phyloP scores from a whole-genome alignment of 1,139 yeast species.

The Suhomyces terraborum region DNA sequence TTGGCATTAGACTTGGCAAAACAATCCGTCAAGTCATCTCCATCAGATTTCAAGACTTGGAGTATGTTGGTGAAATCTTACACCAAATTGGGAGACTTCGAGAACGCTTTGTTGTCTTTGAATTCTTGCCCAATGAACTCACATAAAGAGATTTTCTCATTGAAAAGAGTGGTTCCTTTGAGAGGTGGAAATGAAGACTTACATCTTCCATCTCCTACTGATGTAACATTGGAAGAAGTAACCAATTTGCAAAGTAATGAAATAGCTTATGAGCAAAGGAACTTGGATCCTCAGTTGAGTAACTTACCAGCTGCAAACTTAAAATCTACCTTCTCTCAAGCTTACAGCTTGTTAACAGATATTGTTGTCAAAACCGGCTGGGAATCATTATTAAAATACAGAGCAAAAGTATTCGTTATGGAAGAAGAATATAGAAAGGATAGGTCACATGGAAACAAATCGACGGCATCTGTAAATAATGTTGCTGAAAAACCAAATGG shows the following conservation, averaged over 20 bases:
- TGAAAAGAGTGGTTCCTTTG: constrained; percentile 62
- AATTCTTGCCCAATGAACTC: constrained; percentile 94
- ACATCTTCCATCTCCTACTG: constrained; percentile 77
- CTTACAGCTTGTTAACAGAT: constrained; percentile 77
- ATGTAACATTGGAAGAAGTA: constrained; percentile 68
- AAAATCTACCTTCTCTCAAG: constrained; percentile 76
- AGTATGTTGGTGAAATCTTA: constrained; percentile 70
- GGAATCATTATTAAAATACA: constrained; percentile 77
- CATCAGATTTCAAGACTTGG: constrained; percentile 88
- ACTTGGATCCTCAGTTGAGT: constrained; percentile 66
- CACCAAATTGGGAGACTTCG: constrained; percentile 68
- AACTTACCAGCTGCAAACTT: constrained; percentile 77
- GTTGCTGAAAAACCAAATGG: constrained; percentile 10
- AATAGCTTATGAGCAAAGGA: constrained; percentile 51
- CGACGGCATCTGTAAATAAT: constrained; percentile 4
- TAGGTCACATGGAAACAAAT: constrained; percentile 17
- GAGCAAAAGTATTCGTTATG: constrained; percentile 92
- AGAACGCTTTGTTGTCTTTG: constrained; percentile 75
- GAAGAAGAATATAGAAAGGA: constrained; percentile 80
- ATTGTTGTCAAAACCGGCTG: constrained; percentile 78
- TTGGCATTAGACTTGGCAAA: constrained; percentile 74
- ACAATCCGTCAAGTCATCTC: constrained; percentile 76
- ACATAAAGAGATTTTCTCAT: constrained; percentile 59
- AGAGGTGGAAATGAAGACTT: constrained; percentile 54
- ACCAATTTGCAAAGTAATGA: constrained; percentile 57